Evolutionary conservation across 2,329 filamentous ascomycete genomes (phyloP).

Genomic region (Aspergillus pseudoviridinutans): DNA sequence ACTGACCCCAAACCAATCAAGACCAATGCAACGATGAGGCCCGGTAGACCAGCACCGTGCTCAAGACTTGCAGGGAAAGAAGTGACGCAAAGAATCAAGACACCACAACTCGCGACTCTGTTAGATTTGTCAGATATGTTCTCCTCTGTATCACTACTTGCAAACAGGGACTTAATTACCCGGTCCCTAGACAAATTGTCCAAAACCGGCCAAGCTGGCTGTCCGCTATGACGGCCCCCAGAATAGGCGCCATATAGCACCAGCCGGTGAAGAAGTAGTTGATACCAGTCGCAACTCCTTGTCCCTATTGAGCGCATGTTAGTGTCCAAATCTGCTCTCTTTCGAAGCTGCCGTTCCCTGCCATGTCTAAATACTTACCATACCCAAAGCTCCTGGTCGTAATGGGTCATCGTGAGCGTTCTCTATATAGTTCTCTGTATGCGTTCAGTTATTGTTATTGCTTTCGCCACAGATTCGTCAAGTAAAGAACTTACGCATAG

Average conservation of each 20-base stretch:
- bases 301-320: neutral
- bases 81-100: neutral
- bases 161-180: neutral
- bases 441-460: neutral
- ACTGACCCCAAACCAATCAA: neutral
- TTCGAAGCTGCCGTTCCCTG: neutral
- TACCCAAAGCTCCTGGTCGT: neutral
- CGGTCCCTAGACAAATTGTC: neutral
- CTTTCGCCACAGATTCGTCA: neutral
- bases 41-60: neutral
- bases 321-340: neutral
- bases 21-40: neutral
- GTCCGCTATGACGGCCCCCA: neutral
- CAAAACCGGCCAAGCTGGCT: neutral
- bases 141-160: neutral
- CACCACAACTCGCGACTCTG: neutral
- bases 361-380: neutral
- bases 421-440: neutral
- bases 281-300: neutral
- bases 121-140: neutral
- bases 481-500: neutral
- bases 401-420: neutral
- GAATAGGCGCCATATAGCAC: neutral
- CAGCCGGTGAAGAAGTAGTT: neutral
- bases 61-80: neutral